Percentiles rank a stretch among this genome's conserved stretches.
These are phyloP conservation scores for Eimeria brunetti DNA, from an alignment of 169 alveolate species.

Conservation along the genomic window DNA sequence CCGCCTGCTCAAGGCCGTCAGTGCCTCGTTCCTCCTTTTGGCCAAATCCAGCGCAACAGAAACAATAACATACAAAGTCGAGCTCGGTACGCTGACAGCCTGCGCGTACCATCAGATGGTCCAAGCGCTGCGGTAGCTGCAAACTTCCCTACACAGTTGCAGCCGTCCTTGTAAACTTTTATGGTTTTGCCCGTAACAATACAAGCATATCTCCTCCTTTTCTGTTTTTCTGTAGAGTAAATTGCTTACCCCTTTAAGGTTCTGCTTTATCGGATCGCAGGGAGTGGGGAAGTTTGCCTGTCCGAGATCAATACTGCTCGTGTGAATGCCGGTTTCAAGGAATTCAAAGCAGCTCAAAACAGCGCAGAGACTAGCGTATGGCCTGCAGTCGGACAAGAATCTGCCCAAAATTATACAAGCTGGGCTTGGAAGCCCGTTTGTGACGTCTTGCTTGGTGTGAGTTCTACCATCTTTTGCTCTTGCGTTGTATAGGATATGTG, in stretches of 20 bases:
- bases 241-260: neutral
- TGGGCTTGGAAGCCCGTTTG: neutral
- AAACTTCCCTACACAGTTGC: neutral
- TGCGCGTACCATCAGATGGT: neutral
- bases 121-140: neutral
- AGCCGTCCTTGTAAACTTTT: too few species aligned
- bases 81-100: neutral
- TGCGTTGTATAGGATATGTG: neutral
- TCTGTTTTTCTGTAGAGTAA: neutral
- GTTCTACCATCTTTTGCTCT: neutral
- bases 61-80: neutral
- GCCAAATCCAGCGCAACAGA: neutral
- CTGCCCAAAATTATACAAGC: too few species aligned
- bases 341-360: neutral
- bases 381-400: neutral
- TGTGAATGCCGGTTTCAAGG: neutral
- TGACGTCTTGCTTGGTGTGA: neutral
- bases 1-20: neutral
- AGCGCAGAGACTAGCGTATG: neutral
- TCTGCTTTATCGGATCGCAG: neutral
- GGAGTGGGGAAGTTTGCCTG: neutral
- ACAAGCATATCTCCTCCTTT: too few species aligned
- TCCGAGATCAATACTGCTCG: constrained; percentile 10
- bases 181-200: too few species aligned
- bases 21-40: neutral